phyloP scores from a whole-genome alignment of 805 yeast species.

The Saccharomycopsis javanensis region DNA sequence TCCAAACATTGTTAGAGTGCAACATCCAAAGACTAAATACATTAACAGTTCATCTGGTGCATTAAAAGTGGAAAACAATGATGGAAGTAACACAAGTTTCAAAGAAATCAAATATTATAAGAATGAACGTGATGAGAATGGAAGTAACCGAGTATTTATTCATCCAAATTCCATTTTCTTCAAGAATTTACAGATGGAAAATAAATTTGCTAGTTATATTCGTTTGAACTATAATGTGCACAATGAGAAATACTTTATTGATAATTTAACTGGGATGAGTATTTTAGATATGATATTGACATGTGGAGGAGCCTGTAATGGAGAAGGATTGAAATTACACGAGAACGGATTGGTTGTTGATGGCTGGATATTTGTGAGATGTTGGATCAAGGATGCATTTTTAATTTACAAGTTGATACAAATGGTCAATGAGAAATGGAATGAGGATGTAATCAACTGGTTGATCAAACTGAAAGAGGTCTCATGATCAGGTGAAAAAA shows the following conservation, averaged over 20 bases:
- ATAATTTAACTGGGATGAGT: conserved; percentile 63
- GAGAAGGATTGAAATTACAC: conserved; percentile 26
- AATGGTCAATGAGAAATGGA: conserved; percentile 23
- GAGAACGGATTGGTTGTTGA: conserved; percentile 63
- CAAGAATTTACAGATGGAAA: conserved; percentile 34
- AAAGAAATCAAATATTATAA: neutral
- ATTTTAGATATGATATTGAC: conserved; percentile 30
- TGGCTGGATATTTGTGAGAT: conserved; percentile 80
- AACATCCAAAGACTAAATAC: conserved; percentile 72
- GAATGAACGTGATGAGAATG: conserved; percentile 27
- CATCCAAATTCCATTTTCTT: conserved; percentile 83
- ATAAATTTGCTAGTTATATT: conserved; percentile 56
- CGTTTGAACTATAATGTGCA: conserved; percentile 52
- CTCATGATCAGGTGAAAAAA: neutral
- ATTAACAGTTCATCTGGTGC: conserved; percentile 66
- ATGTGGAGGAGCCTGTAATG: conserved; percentile 35
- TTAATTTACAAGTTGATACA: conserved; percentile 59
- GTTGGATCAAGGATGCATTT: conserved; percentile 94
- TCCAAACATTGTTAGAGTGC: conserved; percentile 76
- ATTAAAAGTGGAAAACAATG: conserved; percentile 40
- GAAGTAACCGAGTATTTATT: conserved; percentile 64
- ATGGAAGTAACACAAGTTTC: neutral
- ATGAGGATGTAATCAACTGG: neutral
- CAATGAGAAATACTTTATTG: conserved; percentile 75
- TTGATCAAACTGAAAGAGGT: neutral